A percentile compares a stretch with the other conserved stretches of the same genome.
These are phyloP conservation scores for Nemania abortiva DNA, from an alignment of 2,329 filamentous ascomycete species.

Conservation along the genomic window DNA sequence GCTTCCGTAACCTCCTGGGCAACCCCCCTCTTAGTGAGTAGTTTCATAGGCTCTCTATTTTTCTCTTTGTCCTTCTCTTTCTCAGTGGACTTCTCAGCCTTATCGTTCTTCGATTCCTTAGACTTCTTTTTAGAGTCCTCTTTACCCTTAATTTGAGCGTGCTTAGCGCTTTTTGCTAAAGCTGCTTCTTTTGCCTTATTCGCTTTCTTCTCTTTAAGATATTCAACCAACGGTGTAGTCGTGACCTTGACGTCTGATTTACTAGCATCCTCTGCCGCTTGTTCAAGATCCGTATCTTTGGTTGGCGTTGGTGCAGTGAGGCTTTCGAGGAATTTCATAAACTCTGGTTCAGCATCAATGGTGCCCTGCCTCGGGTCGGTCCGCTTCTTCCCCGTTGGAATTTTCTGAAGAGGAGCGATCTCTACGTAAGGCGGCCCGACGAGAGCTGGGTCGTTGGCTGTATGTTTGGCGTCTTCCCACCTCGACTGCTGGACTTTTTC, in stretches of 20 bases:
- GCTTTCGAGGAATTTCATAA: slow-evolving; percentile 90
- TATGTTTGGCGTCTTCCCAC: slow-evolving; percentile 87
- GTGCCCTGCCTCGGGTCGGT: slow-evolving; percentile 90
- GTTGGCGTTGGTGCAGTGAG: slow-evolving; percentile 75
- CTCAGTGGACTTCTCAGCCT: slow-evolving; percentile 72
- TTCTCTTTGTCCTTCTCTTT: slow-evolving; percentile 65
- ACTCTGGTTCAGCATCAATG: slow-evolving; percentile 96
- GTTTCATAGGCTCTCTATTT: slow-evolving; percentile 71
- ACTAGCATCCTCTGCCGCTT: slow-evolving; percentile 61
- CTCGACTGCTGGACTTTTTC: slow-evolving; percentile 75
- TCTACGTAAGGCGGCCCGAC: slow-evolving; percentile 84
- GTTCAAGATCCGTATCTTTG: slow-evolving; percentile 62
- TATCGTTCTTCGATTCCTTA: slow-evolving; percentile 74
- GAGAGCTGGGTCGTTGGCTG: slow-evolving; percentile 76
- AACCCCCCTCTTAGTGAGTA: slow-evolving; percentile 70
- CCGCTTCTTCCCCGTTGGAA: slow-evolving; percentile 79
- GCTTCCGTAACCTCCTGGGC: slow-evolving; percentile 62
- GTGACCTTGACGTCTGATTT: slow-evolving; percentile 73
- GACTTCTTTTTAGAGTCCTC: slow-evolving; percentile 65
- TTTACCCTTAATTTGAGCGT: slow-evolving; percentile 64
- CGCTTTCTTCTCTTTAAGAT: slow-evolving; percentile 90
- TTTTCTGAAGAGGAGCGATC: slow-evolving; percentile 84
- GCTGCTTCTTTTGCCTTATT: slow-evolving; percentile 72
- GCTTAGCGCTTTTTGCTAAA: slow-evolving; percentile 67
- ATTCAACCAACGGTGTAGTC: slow-evolving; percentile 91